Evolutionary conservation across 1,139 yeast genomes (phyloP), one percentile per base, ranked within the genome.

Genomic region (Yamadazyma mexicana): DNA sequence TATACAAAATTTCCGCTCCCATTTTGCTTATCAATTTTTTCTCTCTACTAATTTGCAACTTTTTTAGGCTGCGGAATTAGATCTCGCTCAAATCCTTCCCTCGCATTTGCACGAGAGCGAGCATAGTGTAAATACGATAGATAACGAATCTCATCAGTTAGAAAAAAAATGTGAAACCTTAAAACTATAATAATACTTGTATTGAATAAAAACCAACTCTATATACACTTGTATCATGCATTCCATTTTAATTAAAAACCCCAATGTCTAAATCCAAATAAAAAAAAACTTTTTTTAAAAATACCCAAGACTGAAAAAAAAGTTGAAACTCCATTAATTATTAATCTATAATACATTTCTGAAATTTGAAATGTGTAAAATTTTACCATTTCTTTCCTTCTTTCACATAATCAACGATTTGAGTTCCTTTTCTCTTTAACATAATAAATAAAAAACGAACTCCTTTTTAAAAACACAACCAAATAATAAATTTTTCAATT

Each of bases 251-350:
- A 54, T 47, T 46, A n/a, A n/a, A n/a, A 50, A 59, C 32, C 65
- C 66, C 70, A 61, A 64, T 62, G 71, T 65, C 72, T 65, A 65
- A 66, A 64, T 62, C 70, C 63, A 52, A 56, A 20, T 20, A 20
- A 45, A 40, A 43, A n/a, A n/a, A 49, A 35, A 49, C 49, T 45
- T 44, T 53, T 49, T 50, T 47, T 51, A 49, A 49, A 44, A 44
- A 51, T 20, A 50, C 49, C 57, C 57, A 53, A 50, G 49, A 54
- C 49, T 54, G 51, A 20, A 20, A 48, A 49, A 51, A 49, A 49
- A 54, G 51, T 55, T 52, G 52, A 51, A 20, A 51, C 56, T 60
- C 62, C 63, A 58, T 58, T 59, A 60, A 59, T 54, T 57, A 61
- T 61, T 27, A 34, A 17, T 34, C 26, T 18, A 18, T 34, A 25